Evolutionary conservation across 306 rosid genomes (phyloP).

Genomic region (Herpetospermum pedunculosum): DNA sequence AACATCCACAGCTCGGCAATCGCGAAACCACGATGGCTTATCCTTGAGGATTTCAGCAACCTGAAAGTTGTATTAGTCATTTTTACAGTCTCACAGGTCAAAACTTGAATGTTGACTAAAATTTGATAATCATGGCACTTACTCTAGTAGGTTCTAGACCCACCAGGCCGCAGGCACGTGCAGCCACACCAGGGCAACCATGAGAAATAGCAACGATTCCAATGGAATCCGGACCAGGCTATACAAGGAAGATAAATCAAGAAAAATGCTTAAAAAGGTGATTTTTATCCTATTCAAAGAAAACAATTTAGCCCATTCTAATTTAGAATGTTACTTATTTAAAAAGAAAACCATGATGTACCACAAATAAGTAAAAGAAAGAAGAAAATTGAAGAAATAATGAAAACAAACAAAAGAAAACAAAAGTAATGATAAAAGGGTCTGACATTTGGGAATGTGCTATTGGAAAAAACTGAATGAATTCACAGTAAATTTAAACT

Average conservation of each 20-base stretch:
- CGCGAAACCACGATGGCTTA: conserved; percentile 91
- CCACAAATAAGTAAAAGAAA: background rate
- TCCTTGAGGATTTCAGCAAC: conserved; percentile 98
- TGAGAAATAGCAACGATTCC: conserved; percentile 99
- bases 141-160: conserved; percentile 99
- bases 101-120: conserved; percentile 3
- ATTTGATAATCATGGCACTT: conserved; percentile 17
- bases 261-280: background rate
- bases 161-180: conserved; percentile 99
- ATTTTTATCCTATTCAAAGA: background rate
- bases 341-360: background rate
- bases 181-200: conserved; percentile 99
- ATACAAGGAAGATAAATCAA: conserved; percentile 12
- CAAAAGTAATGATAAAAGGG: background rate
- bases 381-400: background rate
- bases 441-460: conserved; percentile 5
- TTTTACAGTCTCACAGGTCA: conserved; percentile 7
- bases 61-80: conserved; percentile 30
- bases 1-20: conserved; percentile 96
- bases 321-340: background rate
- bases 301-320: background rate
- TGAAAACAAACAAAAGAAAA: background rate
- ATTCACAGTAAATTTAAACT: background rate
- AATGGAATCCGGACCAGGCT: conserved; percentile 99
- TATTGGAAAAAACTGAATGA: background rate